Evolutionary conservation across 2,329 filamentous ascomycete genomes (phyloP).

Genomic region (Moelleriella libera): DNA sequence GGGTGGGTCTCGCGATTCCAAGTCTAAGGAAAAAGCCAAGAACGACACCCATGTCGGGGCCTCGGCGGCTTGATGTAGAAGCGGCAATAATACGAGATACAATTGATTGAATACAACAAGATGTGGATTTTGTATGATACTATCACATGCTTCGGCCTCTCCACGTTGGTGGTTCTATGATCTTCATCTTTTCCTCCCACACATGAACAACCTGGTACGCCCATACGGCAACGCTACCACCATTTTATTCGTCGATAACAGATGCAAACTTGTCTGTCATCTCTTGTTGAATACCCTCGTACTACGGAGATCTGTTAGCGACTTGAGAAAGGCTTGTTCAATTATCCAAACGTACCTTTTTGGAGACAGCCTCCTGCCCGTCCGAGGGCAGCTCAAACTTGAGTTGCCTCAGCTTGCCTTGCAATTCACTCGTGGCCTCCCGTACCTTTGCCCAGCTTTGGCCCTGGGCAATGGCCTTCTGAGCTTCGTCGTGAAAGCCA

Average conservation of each 20-base stretch:
- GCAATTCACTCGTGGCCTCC: conserved; percentile 77
- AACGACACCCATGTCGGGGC: no score
- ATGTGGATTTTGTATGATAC: no score
- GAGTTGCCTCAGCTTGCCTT: conserved; percentile 73
- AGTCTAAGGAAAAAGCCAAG: no score
- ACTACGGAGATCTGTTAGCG: conserved; percentile 42
- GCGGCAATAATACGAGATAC: no score
- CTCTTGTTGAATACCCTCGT: conserved; percentile 77
- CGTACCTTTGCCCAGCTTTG: conserved; percentile 87
- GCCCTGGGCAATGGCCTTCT: conserved; percentile 86
- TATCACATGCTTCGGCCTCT: no score
- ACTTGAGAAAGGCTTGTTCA: not conserved
- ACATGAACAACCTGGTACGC: no score
- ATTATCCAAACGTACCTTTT: conserved; percentile 48
- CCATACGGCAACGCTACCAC: conserved; percentile 7
- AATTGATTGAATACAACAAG: no score
- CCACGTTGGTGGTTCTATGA: no score
- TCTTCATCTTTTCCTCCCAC: no score
- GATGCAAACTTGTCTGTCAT: conserved; percentile 98
- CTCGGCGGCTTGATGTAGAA: no score
- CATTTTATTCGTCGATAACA: conserved; percentile 77
- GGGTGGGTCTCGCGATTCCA: no score
- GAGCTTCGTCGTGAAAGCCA: conserved; percentile 91
- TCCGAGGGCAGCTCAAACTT: conserved; percentile 93
- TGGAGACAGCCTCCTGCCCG: conserved; percentile 63